Base-by-base conservation (phyloP, 1,284 basidiomycete genomes). In the Trichosporon coremiiforme region DNA sequence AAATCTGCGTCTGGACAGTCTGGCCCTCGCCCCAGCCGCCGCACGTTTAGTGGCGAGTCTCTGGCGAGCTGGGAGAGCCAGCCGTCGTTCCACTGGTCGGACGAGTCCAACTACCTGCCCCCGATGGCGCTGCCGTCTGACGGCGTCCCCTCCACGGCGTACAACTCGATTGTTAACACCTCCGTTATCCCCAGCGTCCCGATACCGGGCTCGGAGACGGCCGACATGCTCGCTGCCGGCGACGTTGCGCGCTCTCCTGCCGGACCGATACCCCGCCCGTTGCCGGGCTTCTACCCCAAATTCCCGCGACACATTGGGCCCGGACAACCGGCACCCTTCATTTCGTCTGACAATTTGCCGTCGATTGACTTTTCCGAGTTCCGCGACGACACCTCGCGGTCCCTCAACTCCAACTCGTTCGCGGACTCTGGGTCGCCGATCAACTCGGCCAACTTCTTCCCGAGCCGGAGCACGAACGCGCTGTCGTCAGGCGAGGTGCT, bases 61-160 rank as follows among this genome's bases (percentile, higher is more conserved):
- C 57, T 71, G 22, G 70, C 71, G 10, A 83, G 81, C 67, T 84
- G 83, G 82, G 81, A 83, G 67, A 78, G 76, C 25, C 73, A 74
- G 33, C 74, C 74, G 22, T 80, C 79, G 4, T 82, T 84, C 76
- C 78, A 79, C 62, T 84, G 83, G 83, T 82, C 80, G 10, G 79
- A 75, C 41, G 82, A 84, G 66, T 75, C 78, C 41, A 74, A 76
- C 25, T 73, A 73, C 68, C 66, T 73, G 7, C 66, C 67, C 6
- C 72, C 72, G 8, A 29, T 73, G 6, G 29, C 57, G 17, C 29
- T 60, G 29, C 57, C 57, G 1, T 64, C 62, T 7, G 62, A 36
- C 35, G 35, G 36, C n/a, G 62, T 64, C 25, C 57, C 29, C 15
- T 53, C 47, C 1, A 60, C 57, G 10, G 57, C 31, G 0, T 35